These are phyloP conservation scores for Calonectria pseudoreteaudii DNA, from an alignment of 2,329 filamentous ascomycete species.

Conservation along the genomic window DNA sequence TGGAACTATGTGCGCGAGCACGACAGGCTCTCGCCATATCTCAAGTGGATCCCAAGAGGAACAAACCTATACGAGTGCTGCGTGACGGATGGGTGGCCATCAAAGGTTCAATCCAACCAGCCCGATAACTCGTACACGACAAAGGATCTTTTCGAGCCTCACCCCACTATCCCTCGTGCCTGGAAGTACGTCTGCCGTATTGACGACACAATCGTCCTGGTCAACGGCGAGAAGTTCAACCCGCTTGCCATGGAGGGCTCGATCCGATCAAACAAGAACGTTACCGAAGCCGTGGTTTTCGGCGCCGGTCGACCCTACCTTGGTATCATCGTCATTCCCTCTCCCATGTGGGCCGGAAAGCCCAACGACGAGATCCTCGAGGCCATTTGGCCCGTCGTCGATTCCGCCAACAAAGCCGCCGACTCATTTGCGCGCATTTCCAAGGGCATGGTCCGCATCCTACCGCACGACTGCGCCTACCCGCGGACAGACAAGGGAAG, in stretches of 20 bases:
- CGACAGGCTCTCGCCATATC: slow-evolving; percentile 17
- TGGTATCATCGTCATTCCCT: slow-evolving; percentile 19
- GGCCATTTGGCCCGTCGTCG: slow-evolving; percentile 48
- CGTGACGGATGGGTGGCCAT: slow-evolving; percentile 66
- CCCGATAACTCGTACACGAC: slow-evolving; percentile 71
- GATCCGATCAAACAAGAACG: slow-evolving; percentile 55
- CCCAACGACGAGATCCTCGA: slow-evolving; percentile 43
- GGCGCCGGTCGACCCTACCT: slow-evolving; percentile 61
- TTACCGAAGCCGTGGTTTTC: slow-evolving; percentile 71
- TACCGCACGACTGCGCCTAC: slow-evolving; percentile 56
- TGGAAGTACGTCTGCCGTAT: slow-evolving; percentile 72
- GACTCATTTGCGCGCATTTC: slow-evolving; percentile 54
- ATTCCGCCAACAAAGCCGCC: slow-evolving; percentile 44
- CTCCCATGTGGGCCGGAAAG: background rate
- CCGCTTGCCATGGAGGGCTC: slow-evolving; percentile 69
- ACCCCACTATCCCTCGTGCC: slow-evolving; percentile 61
- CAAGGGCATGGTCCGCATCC: slow-evolving; percentile 61
- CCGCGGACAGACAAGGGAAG: slow-evolving; percentile 65
- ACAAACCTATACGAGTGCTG: slow-evolving; percentile 62
- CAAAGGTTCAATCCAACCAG: slow-evolving; percentile 68
- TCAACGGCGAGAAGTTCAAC: slow-evolving; percentile 77
- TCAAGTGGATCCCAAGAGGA: slow-evolving; percentile 24
- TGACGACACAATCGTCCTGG: slow-evolving; percentile 70
- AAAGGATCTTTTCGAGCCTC: slow-evolving; percentile 69
- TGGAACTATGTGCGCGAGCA: slow-evolving; percentile 43